Evolutionary conservation across 768 basidiomycete genomes (phyloP).

Genomic region (Termitomyces bulborhizus): DNA sequence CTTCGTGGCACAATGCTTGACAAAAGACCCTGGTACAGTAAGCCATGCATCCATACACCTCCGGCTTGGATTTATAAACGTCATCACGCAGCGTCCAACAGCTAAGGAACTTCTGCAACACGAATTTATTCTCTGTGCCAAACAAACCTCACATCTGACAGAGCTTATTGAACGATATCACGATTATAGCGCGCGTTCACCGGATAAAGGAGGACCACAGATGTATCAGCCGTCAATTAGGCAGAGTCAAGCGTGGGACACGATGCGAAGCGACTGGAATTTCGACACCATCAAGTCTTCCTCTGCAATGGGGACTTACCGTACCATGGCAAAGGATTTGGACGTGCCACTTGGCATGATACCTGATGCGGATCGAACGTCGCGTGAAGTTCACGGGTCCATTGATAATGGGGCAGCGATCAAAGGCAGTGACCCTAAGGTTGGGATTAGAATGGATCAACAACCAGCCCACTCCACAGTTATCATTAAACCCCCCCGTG

Average conservation of each 20-base stretch:
- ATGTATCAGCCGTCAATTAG: constrained; percentile 52
- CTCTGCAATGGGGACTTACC: constrained; percentile 72
- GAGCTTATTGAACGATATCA: constrained; percentile 88
- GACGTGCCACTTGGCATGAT: constrained; percentile 49
- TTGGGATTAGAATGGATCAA: constrained; percentile 42
- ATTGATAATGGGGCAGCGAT: constrained; percentile 60
- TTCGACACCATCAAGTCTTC: constrained; percentile 81
- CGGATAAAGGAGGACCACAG: constrained; percentile 49
- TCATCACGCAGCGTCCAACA: constrained; percentile 64
- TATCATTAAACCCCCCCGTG: constrained; percentile 47
- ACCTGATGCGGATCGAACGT: constrained; percentile 37
- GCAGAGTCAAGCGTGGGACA: constrained; percentile 66
- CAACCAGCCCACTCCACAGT: constrained; percentile 68
- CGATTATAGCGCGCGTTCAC: constrained; percentile 61
- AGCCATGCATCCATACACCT: constrained; percentile 16
- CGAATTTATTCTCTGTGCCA: constrained; percentile 82
- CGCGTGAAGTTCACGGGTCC: constrained; percentile 37
- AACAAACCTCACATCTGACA: constrained; percentile 75
- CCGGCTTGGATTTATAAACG: constrained; percentile 7
- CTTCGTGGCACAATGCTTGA: constrained; percentile 84
- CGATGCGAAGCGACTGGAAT: constrained; percentile 91
- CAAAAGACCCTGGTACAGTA: constrained; percentile 84
- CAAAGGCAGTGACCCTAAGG: constrained; percentile 53
- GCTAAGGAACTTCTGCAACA: constrained; percentile 93
- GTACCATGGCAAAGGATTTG: constrained; percentile 66